A percentile compares a stretch with the other conserved stretches of the same genome.
These are phyloP conservation scores for Colletotrichum nymphaeae DNA, from an alignment of 2,329 filamentous ascomycete species.

Conservation along the genomic window DNA sequence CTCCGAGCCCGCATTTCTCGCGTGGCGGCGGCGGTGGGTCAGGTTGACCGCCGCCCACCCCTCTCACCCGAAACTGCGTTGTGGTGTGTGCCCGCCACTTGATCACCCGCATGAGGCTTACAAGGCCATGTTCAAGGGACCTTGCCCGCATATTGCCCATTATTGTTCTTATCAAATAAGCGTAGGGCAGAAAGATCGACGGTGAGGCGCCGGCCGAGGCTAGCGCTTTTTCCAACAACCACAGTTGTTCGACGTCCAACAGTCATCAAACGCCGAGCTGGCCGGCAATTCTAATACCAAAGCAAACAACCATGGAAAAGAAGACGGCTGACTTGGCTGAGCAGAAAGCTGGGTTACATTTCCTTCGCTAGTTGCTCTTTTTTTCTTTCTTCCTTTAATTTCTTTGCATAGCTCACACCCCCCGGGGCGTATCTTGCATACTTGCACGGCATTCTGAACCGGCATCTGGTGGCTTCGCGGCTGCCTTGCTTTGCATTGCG, in stretches of 20 bases:
- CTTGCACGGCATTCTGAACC: neutral
- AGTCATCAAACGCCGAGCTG: neutral
- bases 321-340: neutral
- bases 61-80: neutral
- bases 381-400: neutral
- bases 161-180: constrained; percentile 15
- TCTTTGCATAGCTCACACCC: neutral
- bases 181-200: constrained; percentile 34
- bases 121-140: neutral
- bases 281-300: neutral
- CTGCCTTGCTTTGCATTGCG: neutral
- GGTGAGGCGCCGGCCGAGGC: constrained; percentile 24
- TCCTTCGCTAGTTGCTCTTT: neutral
- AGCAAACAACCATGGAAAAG: neutral
- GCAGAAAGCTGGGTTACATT: neutral
- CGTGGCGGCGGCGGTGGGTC: neutral
- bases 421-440: neutral
- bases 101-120: constrained; percentile 33
- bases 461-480: neutral
- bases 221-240: constrained; percentile 2
- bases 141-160: neutral
- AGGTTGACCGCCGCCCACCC: neutral
- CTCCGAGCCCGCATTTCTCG: neutral
- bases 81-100: neutral
- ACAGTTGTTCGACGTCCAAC: neutral